phyloP scores from a whole-genome alignment of 1,139 yeast species.

The Pneumocystis oryctolagi region DNA sequence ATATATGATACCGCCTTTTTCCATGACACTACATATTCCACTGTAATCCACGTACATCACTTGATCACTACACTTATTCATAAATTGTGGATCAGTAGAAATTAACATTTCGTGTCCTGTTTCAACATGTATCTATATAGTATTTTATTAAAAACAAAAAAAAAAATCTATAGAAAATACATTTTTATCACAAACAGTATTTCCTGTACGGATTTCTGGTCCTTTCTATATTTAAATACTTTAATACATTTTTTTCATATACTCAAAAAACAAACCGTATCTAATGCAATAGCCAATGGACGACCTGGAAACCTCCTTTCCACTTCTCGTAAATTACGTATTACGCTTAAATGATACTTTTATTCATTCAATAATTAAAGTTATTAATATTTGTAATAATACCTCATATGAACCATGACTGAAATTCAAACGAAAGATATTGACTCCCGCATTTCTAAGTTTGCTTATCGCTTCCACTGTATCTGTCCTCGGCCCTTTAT shows the following conservation, averaged over 20 bases:
- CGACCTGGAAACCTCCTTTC: slow-evolving; percentile 84
- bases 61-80: slow-evolving; percentile 55
- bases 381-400: neutral
- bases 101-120: slow-evolving; percentile 83
- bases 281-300: slow-evolving; percentile 95
- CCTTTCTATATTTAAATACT: slow-evolving; percentile 42
- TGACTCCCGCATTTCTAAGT: slow-evolving; percentile 91
- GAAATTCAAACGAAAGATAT: slow-evolving; percentile 97
- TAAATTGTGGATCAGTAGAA: slow-evolving; percentile 76
- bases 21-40: slow-evolving; percentile 89
- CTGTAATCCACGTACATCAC: slow-evolving; percentile 84
- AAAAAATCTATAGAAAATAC: slow-evolving; percentile 2
- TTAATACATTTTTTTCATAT: neutral
- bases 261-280: slow-evolving; percentile 34
- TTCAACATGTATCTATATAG: slow-evolving; percentile 38
- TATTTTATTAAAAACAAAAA: slow-evolving; percentile 19
- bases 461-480: slow-evolving; percentile 67
- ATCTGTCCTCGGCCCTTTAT: slow-evolving; percentile 81
- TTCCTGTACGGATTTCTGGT: slow-evolving; percentile 98
- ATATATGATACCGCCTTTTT: slow-evolving; percentile 74
- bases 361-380: neutral
- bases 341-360: slow-evolving; percentile 77
- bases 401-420: slow-evolving; percentile 86
- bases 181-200: slow-evolving; percentile 65
- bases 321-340: slow-evolving; percentile 91